Evolutionary conservation across 2,329 filamentous ascomycete genomes (phyloP), one percentile per base, ranked within the genome.

Genomic region (Colletotrichum tropicicola): DNA sequence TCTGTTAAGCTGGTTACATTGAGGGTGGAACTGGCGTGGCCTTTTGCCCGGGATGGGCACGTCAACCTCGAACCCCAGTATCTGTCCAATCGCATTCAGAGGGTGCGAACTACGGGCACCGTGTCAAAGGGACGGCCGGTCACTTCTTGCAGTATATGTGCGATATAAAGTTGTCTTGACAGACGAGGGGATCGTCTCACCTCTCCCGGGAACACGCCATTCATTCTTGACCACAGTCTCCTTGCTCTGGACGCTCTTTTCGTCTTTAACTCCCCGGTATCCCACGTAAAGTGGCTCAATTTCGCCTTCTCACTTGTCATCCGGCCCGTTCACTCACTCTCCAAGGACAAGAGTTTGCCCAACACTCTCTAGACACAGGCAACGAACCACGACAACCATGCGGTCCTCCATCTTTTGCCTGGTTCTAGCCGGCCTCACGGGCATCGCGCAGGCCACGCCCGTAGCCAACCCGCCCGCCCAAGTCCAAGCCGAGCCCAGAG

Each of bases 101-200:
- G 41, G 13, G 19, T 15, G 32, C 32, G 15, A 15, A 21, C 35
- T 21, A 37, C 41, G 19, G 41, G 15, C 19, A 23, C 17, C 48
- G 15, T 19, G 21, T n/a, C 8, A n/a, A n/a, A n/a, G 19, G 19
- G 28, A n/a, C 32, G 44, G 13, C 35, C 43, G 51, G 57, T 7
- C 15, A 55, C 44, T 51, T 61, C 2, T 44, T 49, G 13, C 7
- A 9, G n/a, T 27, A 19, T 51, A 12, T 5, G 27, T n/a, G 19
- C 25, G 57, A 44, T 62, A 45, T 49, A 62, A 44, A 56, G 44
- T 56, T 55, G 37, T 44, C 32, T 49, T 32, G 49, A 56, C 44
- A 56, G 37, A 51, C 44, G 28, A 32, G 28, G 35, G 35, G 10
- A 21, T 13, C 45, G 59, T 52, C 62, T 65, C 62, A 62, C 17